Base-by-base conservation (phyloP, 306 rosid species). In the Cajanus cajan region DNA sequence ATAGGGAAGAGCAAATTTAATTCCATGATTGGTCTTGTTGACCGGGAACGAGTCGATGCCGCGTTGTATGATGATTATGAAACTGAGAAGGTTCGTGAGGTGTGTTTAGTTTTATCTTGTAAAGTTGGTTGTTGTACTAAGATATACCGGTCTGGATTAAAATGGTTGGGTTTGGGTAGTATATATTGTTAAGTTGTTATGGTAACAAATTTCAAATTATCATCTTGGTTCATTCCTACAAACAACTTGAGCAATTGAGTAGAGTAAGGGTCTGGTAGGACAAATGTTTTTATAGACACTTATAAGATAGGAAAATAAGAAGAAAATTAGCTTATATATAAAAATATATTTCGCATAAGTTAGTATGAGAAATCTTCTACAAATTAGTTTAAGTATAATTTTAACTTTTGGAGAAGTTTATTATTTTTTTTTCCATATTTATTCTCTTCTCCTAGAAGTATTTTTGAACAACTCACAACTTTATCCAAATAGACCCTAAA, bases 1-100 rank as follows among this genome's bases (percentile, higher is more conserved):
- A 94, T 94, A 75, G 82, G 87, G 76, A 94, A 82, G 87, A 90
- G 89, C 87, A 90, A 90, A 83, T 94, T 92, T 61, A 94, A 94
- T 82, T 89, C 97, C 76, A 89, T 92, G 98, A 94, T 94, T 79
- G 98, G 97, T 77, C 95, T 94, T 76, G 83, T 94, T 85, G 93
- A 94, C 52, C 95, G 97, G 0, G 93, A 94, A 16, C 97, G 98
- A 37, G 87, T 94, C 74, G 98, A 94, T 78, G 92, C 81, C 2
- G 89, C 52, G 33, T 76, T 94, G 16, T 92, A 94, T 21, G 98
- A 92, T 84, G 98, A 94, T 88, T 91, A 70, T 73, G 98, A 94
- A 84, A 89, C 97, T 4, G 90, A 59, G 9, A 94, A 94, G 83
- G 97, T 96, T 79, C 95, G 98, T 14, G 93, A 94, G 97, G 97